These are phyloP conservation scores for Protomyces inundatus DNA, from an alignment of 1,139 yeast genomes.

Conservation along the genomic window DNA sequence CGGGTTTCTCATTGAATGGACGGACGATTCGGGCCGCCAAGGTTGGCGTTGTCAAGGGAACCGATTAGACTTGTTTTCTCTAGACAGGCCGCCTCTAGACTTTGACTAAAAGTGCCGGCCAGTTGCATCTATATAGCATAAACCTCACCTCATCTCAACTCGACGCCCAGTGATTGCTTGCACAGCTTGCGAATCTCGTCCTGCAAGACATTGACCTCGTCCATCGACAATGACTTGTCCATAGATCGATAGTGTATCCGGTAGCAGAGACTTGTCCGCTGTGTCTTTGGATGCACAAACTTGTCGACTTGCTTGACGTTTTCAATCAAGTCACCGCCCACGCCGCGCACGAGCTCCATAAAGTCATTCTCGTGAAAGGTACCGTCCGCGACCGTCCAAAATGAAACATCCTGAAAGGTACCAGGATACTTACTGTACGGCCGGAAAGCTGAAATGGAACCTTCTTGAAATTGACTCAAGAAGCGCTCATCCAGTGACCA, in stretches of 20 bases:
- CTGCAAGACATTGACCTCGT: constrained; percentile 70
- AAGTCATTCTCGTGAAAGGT: constrained; percentile 77
- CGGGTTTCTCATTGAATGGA: constrained; percentile 79
- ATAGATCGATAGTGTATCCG: constrained; percentile 88
- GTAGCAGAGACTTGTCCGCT: constrained; percentile 73
- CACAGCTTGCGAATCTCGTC: constrained; percentile 48
- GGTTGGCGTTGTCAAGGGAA: constrained; percentile 81
- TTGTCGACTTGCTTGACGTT: constrained; percentile 70
- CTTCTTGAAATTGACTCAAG: constrained; percentile 60
- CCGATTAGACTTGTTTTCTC: constrained; percentile 33
- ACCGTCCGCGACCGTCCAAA: constrained; percentile 54
- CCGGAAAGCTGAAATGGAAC: constrained; percentile 63
- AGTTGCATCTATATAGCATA: not conserved
- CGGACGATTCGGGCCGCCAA: constrained; percentile 94
- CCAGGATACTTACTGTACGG: constrained; percentile 93
- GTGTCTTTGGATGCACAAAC: constrained; percentile 78
- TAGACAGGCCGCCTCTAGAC: not conserved
- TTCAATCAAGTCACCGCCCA: constrained; percentile 85
- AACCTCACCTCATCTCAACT: not conserved
- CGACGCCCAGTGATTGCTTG: constrained; percentile 1
- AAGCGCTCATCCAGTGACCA: constrained; percentile 87
- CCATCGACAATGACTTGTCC: constrained; percentile 84
- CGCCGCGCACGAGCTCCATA: constrained; percentile 79
- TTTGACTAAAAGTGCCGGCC: not conserved
- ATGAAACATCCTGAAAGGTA: constrained; percentile 78